Conservation (phyloP, 495 filamentous ascomycete genomes). For the Penicillium pancosmium region DNA sequence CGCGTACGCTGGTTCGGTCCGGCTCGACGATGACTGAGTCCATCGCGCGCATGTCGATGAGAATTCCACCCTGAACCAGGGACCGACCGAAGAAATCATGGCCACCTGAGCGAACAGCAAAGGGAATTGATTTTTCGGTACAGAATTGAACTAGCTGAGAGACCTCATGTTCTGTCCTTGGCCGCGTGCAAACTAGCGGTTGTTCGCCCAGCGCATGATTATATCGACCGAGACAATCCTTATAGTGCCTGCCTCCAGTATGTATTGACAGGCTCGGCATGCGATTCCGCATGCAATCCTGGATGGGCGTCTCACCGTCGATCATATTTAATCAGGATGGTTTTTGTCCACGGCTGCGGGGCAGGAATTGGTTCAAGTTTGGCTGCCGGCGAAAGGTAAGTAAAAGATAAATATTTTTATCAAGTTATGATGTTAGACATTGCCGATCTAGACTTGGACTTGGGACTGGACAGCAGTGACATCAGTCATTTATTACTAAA, state of each 20-base stretch:
- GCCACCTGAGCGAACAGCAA: conserved; percentile 7
- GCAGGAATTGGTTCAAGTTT: too few species aligned
- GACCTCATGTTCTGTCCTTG: conserved; percentile 5
- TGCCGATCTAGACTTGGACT: too few species aligned
- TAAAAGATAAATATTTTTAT: too few species aligned
- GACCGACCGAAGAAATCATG: conserved; percentile 10
- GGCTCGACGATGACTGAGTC: conserved; percentile 6
- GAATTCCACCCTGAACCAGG: conserved; percentile 4
- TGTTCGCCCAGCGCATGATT: conserved; percentile 1
- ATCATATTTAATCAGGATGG: neutral
- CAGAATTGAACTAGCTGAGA: conserved; percentile 5
- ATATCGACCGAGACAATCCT: conserved; percentile 2
- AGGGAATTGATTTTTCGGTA: conserved; percentile 1
- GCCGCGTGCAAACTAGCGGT: conserved; percentile 1
- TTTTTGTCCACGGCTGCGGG: too few species aligned
- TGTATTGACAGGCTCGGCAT: conserved; percentile 3
- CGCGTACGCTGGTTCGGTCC: conserved; percentile 1
- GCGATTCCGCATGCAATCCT: conserved; percentile 1
- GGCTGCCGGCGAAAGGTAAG: too few species aligned
- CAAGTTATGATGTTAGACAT: too few species aligned
- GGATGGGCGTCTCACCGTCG: neutral
- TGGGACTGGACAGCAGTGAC: too few species aligned
- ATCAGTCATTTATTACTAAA: too few species aligned
- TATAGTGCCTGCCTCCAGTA: conserved; percentile 1
- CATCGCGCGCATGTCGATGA: conserved; percentile 13